Base-by-base conservation (phyloP, 192 early-diverging fungal species). In the Umbelopsis sp. region DNA sequence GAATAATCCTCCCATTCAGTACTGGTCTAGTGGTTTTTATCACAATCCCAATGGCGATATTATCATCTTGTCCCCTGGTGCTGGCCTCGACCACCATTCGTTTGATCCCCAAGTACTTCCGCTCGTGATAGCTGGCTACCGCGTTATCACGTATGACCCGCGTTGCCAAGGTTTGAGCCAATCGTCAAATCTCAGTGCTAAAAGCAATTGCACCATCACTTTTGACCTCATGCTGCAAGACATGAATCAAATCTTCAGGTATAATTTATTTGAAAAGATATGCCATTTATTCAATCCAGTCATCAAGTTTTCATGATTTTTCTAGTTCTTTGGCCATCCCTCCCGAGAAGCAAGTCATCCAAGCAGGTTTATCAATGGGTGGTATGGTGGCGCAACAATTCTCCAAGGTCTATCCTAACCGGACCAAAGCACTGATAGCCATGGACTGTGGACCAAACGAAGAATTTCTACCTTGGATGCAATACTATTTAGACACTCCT, bases 191-290 rank as follows among this genome's bases (percentile, higher is more conserved):
- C 15, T 13, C 44, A 16, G 5, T 7, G 66, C n/a, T 0, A 23
- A 44, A 22, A 37, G 1, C 9, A 49, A 23, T 37, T 67, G 66
- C 35, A 47, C 48, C 13, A 49, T 67, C 18, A 49, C 66, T n/a
- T 49, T 67, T 49, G 66, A 47, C 13, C 66, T 49, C 5, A 67
- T 67, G 46, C 66, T 67, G 11, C 46, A 67, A 47, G 66, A 67
- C 18, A 49, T 49, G 55, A 3, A 15, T 2, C 18, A 25, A 35
- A 61, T 61, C 27, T 27, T 61, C 13, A 61, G 15, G 55, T 35
- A 61, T 35, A 25, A 35, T 3, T 16, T 16, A 4, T 18, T 61
- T 11, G 3, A 2, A 52, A 61, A 18, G 33, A 33, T 10, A 11
- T 1, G 6, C 55, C 1, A 16, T 3, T n/a, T n/a, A n/a, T n/a